Evolutionary conservation across 164 flowering plant genomes (phyloP).

Genomic region (Litsea cubeba): DNA sequence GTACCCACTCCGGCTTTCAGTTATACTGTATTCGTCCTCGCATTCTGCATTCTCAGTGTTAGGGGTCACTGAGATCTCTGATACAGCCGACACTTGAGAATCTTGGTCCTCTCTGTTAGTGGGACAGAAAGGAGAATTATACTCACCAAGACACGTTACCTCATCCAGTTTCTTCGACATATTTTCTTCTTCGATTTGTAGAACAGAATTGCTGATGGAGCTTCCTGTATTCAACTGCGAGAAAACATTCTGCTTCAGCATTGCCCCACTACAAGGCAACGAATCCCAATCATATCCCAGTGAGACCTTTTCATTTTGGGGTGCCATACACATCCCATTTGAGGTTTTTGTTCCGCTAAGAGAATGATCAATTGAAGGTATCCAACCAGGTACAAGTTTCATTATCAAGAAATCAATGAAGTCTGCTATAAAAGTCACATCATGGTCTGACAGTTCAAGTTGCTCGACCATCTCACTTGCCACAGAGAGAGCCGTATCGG

Average conservation of each 20-base stretch:
- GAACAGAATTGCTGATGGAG: not conserved
- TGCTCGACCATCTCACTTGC: slow-evolving; percentile 78
- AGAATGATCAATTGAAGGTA: slow-evolving; percentile 21
- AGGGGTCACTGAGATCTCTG: slow-evolving; percentile 20
- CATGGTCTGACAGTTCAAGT: slow-evolving; percentile 43
- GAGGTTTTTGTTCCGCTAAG: slow-evolving; percentile 17
- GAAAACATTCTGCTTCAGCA: slow-evolving; percentile 7
- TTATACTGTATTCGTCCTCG: slow-evolving; percentile 3
- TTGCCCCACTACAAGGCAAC: not conserved
- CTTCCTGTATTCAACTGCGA: slow-evolving; percentile 6
- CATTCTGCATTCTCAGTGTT: slow-evolving; percentile 3
- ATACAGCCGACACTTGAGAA: slow-evolving; percentile 24
- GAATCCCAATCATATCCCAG: slow-evolving; percentile 15
- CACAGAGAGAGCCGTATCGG: slow-evolving; percentile 57
- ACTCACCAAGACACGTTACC: slow-evolving; percentile 5
- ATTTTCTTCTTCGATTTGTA: slow-evolving; percentile 4
- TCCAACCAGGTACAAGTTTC: slow-evolving; percentile 48
- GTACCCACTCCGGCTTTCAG: slow-evolving; percentile 9
- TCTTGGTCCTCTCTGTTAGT: slow-evolving; percentile 16
- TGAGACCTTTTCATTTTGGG: slow-evolving; percentile 1
- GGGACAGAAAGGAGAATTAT: slow-evolving; percentile 2
- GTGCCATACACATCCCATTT: slow-evolving; percentile 10
- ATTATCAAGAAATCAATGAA: slow-evolving; percentile 52
- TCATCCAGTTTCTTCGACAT: slow-evolving; percentile 5
- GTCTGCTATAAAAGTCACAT: slow-evolving; percentile 47